phyloP scores from a whole-genome alignment of 2,329 filamentous ascomycete genomes.

The Fusarium devonianum region DNA sequence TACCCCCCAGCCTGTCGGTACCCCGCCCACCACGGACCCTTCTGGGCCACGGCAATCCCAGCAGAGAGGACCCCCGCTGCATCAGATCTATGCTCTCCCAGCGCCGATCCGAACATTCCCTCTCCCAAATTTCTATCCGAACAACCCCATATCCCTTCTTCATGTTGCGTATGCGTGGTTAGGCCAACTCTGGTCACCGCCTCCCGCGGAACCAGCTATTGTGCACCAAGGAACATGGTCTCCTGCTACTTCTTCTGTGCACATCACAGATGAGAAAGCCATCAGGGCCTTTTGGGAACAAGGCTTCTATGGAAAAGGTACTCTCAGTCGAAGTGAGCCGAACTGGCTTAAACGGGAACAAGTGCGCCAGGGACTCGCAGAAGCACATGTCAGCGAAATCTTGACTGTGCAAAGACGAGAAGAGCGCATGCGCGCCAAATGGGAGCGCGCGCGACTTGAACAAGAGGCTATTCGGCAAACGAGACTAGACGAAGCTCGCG shows the following conservation, averaged over 20 bases:
- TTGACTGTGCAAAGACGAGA: slow-evolving; percentile 77
- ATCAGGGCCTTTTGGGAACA: slow-evolving; percentile 91
- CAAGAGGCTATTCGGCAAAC: slow-evolving; percentile 82
- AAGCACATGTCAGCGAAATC: slow-evolving; percentile 79
- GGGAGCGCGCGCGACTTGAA: slow-evolving; percentile 88
- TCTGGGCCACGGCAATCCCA: slow-evolving; percentile 33
- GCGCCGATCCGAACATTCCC: slow-evolving; percentile 83
- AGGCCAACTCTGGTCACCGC: slow-evolving; percentile 72
- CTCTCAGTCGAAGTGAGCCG: slow-evolving; percentile 90
- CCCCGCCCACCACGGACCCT: slow-evolving; percentile 31
- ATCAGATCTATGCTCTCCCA: slow-evolving; percentile 81
- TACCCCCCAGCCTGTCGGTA: slow-evolving; percentile 33
- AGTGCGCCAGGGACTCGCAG: slow-evolving; percentile 69
- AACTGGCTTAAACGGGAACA: slow-evolving; percentile 89
- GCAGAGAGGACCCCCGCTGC: slow-evolving; percentile 56
- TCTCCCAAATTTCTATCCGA: slow-evolving; percentile 86
- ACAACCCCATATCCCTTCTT: slow-evolving; percentile 88
- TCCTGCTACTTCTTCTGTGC: slow-evolving; percentile 80
- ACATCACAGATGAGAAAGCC: slow-evolving; percentile 78
- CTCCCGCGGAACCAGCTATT: slow-evolving; percentile 68
- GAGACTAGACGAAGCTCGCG: slow-evolving; percentile 54
- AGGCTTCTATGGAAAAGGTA: slow-evolving; percentile 97
- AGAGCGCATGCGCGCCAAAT: slow-evolving; percentile 84
- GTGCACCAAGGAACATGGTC: slow-evolving; percentile 81
- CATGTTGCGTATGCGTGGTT: slow-evolving; percentile 81